Base-by-base conservation (phyloP, 805 yeast genomes). In the Scheffersomyces coipomensis region DNA sequence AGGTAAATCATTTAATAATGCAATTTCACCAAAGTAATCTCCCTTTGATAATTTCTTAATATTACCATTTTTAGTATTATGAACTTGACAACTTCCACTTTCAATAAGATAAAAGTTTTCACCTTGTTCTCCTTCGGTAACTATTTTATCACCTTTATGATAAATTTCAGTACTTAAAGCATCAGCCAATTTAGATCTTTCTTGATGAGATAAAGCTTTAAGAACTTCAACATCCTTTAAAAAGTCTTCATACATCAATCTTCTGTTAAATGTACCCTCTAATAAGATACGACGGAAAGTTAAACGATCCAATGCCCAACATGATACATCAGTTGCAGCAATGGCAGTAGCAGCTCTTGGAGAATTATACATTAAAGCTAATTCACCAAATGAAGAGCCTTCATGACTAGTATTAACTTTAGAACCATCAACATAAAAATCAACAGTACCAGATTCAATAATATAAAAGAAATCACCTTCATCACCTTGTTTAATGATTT, bases 1-100 rank as follows among this genome's bases (percentile, higher is more conserved):
- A 45, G 98, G 98, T 42, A 81, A 70, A 58, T 93, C 96, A 54
- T 90, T 85, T 51, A 93, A 73, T 52, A 93, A 71, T 3, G 99
- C 98, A 47, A 93, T 81, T 67, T 93, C 99, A 49, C 99, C 99
- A 62, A 93, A 93, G 67, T 93, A 93, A 60, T 85, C 96, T 47
- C 97, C 97, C 54, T 85, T 81, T 33, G 74, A 65, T 43, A 88
- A 71, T 12, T 68, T 68, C 17, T 73, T 76, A 24, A 89, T 73
- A 32, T 75, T 72, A 18, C 90, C 90, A 33, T 74, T 74, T 27
- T 72, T 79, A 32, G 71, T 63, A 55, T 80, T 85, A 31, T 75
- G 57, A 30, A 93, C 93, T 45, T 80, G 79, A 40, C 96, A 96
- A 40, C 75, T 75, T 48, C 99, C 99, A 50, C 80, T 73, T 64